These are phyloP conservation scores for Pestalotiopsis sp. DNA, from an alignment of 2,329 filamentous ascomycete species.

Conservation along the genomic window DNA sequence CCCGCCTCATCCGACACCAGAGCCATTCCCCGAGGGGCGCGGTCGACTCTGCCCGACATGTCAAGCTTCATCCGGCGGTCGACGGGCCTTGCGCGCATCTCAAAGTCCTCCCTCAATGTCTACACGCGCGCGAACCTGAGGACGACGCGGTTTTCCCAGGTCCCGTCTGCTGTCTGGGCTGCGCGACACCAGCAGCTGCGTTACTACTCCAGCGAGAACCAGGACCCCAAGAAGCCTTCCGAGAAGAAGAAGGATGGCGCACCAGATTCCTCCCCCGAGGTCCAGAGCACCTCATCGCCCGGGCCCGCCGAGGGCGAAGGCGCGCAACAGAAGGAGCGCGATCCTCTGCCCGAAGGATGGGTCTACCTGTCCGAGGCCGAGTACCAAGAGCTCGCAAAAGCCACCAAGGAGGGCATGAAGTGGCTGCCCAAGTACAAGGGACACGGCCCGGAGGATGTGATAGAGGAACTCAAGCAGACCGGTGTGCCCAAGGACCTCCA, in stretches of 20 bases:
- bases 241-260: slow-evolving; percentile 14
- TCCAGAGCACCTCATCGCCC: slow-evolving; percentile 30
- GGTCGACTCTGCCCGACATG: slow-evolving; percentile 30
- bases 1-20: slow-evolving; percentile 21
- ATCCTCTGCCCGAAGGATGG: slow-evolving; percentile 31
- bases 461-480: slow-evolving; percentile 17
- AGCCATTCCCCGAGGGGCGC: slow-evolving; percentile 16
- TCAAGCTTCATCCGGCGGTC: slow-evolving; percentile 34
- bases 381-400: slow-evolving; percentile 6
- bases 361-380: slow-evolving; percentile 27
- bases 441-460: slow-evolving; percentile 7
- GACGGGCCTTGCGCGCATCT: slow-evolving; percentile 28
- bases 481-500: slow-evolving; percentile 23
- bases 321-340: slow-evolving; percentile 17
- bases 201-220: slow-evolving; percentile 27
- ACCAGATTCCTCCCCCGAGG: slow-evolving; percentile 18
- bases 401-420: background rate
- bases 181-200: slow-evolving; percentile 20
- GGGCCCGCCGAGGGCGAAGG: slow-evolving; percentile 27
- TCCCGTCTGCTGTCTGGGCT: slow-evolving; percentile 26
- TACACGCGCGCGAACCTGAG: slow-evolving; percentile 27
- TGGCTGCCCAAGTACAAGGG: slow-evolving; percentile 10
- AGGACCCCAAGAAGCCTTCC: slow-evolving; percentile 20
- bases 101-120: slow-evolving; percentile 25
- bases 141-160: slow-evolving; percentile 24